Percentiles rank a stretch among this genome's conserved stretches.
Conservation (phyloP, 2,329 filamentous ascomycete genomes). For the Plectosphaerella cucumerina region DNA sequence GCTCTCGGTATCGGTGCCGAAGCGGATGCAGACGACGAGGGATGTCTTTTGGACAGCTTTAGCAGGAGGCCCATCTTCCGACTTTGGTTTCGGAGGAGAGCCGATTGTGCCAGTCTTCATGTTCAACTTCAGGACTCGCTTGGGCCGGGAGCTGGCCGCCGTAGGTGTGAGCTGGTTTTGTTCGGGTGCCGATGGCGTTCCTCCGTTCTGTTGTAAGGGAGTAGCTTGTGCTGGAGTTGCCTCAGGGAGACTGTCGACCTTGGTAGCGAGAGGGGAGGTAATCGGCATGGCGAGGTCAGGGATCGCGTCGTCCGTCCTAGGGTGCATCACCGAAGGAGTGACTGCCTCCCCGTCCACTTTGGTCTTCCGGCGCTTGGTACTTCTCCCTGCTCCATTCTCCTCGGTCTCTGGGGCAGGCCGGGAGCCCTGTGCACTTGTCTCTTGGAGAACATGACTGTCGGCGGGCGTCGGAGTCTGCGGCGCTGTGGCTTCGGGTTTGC, state of each 20-base stretch:
- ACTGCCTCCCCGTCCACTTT: constrained; percentile 7
- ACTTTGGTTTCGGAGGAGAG: constrained; percentile 54
- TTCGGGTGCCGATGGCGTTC: no score
- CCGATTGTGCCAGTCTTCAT: constrained; percentile 58
- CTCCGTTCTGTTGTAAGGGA: no score
- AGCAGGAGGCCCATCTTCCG: constrained; percentile 8
- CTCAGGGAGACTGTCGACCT: no score
- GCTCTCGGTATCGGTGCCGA: constrained; percentile 29
- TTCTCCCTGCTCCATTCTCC: background rate
- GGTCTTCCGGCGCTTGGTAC: constrained; percentile 34
- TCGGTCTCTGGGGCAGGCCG: background rate
- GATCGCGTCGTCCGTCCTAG: no score
- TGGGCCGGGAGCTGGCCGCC: background rate
- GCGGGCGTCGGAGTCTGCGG: constrained; percentile 25
- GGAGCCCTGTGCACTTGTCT: background rate
- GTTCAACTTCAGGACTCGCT: constrained; percentile 47
- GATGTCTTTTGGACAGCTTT: constrained; percentile 3
- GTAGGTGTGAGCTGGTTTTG: no score
- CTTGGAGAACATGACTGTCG: background rate
- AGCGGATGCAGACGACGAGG: constrained; percentile 6
- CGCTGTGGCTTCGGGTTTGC: background rate
- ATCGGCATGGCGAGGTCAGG: no score
- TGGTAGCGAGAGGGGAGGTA: background rate
- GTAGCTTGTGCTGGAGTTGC: no score
- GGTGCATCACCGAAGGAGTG: no score